A percentile compares a stretch with the other conserved stretches of the same genome.
These are phyloP conservation scores for Apiospora malaysiana DNA, from an alignment of 2,329 filamentous ascomycete species.

Conservation along the genomic window DNA sequence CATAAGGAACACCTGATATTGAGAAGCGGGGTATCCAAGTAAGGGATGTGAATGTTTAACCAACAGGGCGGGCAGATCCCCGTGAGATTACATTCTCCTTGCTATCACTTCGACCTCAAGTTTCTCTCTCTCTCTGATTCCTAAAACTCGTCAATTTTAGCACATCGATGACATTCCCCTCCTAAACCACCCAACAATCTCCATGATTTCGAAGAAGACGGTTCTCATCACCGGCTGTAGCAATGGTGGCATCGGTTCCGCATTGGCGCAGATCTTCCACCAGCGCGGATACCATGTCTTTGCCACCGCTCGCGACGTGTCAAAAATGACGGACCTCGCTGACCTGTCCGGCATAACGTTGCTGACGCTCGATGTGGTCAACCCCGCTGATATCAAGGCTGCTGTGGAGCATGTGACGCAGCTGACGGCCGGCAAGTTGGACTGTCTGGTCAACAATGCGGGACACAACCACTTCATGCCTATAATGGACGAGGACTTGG, in stretches of 20 bases:
- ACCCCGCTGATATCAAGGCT: background rate
- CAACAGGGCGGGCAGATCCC: too few species aligned
- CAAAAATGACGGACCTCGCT: slow-evolving; percentile 17
- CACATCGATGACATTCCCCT: too few species aligned
- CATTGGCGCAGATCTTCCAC: slow-evolving; percentile 22
- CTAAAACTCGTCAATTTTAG: too few species aligned
- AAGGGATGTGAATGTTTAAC: too few species aligned
- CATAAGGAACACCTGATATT: too few species aligned
- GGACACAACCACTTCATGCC: slow-evolving; percentile 17
- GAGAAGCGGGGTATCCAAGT: too few species aligned
- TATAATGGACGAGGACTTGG: slow-evolving; percentile 5
- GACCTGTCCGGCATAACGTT: background rate
- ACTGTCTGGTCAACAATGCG: slow-evolving; percentile 22
- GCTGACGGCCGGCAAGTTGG: background rate
- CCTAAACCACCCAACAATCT: background rate
- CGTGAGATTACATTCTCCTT: too few species aligned
- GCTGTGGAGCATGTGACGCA: background rate
- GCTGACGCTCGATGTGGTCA: slow-evolving; percentile 16
- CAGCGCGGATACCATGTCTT: slow-evolving; percentile 21
- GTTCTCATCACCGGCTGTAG: slow-evolving; percentile 25
- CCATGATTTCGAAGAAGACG: slow-evolving; percentile 1
- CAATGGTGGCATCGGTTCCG: slow-evolving; percentile 22
- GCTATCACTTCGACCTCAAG: too few species aligned
- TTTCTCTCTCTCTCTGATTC: too few species aligned
- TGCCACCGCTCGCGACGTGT: slow-evolving; percentile 18